Conservation (phyloP, 1,284 basidiomycete genomes). For the Apiotrichum montevideense region DNA sequence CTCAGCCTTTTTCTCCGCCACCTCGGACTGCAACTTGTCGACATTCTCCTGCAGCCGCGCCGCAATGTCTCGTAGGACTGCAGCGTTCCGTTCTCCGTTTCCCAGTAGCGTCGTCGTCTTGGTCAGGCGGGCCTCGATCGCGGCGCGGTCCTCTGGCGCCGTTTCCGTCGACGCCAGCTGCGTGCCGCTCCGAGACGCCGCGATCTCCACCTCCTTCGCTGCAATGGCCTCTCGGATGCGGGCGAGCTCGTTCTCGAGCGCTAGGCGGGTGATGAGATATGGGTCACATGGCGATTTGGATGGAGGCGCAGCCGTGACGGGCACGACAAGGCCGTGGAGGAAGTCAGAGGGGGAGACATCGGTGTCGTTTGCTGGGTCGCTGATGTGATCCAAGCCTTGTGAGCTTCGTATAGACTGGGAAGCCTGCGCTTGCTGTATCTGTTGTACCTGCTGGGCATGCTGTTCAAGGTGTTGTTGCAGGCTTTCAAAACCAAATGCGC, state of each 20-base stretch:
- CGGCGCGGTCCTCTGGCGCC: not conserved
- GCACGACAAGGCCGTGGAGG: conserved; percentile 14
- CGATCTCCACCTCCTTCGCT: conserved; percentile 15
- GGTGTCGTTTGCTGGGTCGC: not conserved
- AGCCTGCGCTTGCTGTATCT: too few species aligned
- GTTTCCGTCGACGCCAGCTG: not conserved
- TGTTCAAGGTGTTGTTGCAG: conserved; percentile 14
- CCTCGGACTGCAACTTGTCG: conserved; percentile 2
- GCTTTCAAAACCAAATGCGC: conserved; percentile 10
- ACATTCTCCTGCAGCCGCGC: conserved; percentile 5
- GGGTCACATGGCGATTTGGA: conserved; percentile 5
- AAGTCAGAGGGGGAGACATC: conserved; percentile 7
- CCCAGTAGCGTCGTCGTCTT: conserved; percentile 7
- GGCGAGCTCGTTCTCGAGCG: conserved; percentile 14
- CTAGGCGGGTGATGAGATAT: conserved; percentile 8
- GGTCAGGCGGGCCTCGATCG: conserved; percentile 5
- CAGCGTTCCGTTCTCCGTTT: not conserved
- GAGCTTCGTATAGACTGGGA: not conserved
- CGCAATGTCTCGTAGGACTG: conserved; percentile 13
- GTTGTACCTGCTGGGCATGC: not conserved
- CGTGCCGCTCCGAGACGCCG: not conserved
- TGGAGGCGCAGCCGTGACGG: conserved; percentile 2
- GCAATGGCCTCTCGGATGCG: conserved; percentile 8
- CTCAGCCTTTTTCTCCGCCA: conserved; percentile 8
- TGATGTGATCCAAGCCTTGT: not conserved